Base-by-base conservation (phyloP, 2,329 filamentous ascomycete species). In the Pseudopithomyces maydicus region DNA sequence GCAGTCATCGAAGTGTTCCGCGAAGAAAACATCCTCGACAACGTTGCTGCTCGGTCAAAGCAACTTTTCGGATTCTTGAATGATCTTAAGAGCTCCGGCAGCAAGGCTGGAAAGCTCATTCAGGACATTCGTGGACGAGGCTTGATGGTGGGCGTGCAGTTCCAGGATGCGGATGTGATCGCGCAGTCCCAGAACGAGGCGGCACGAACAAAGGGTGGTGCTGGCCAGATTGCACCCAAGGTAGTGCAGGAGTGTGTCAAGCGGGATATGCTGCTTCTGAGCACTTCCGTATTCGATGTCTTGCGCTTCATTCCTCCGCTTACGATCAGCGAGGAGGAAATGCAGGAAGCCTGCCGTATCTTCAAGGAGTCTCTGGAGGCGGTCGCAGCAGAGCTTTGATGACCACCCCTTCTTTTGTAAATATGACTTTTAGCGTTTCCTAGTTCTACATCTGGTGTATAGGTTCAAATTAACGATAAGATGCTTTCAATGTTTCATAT, bases 251-350 rank as follows among this genome's bases (percentile, higher is more conserved):
- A 71, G 41, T 66, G 68, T 43, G 50, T 71, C 15, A 69, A 70
- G 59, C 56, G 68, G 3, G 52, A 71, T 41, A 71, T 71, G 68
- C 58, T 71, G 43, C 58, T 71, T 17, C 61, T 71, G 1, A 70
- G 67, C 48, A 71, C 68, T n/a, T 70, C 67, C 0, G 63, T 71
- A 0, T 71, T 71, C 15, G 68, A 71, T 33, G 68, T 71, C 2
- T 23, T 71, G 23, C 55, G 68, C 17, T 71, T 71, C 32, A 71
- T 71, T 19, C 68, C 68, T 0, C 62, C 67, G 35, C 65, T 71
- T 15, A 71, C 62, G 1, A 67, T 71, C 23, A 71, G 53, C 33
- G 67, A 71, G 54, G 61, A 64, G 33, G 68, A 71, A 26, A 44
- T 71, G 64, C 57, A 41, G 2, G 56, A 68, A 49, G 68, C 65